Base-by-base conservation (phyloP, 2,329 filamentous ascomycete species). In the Botrytis sinoallii region DNA sequence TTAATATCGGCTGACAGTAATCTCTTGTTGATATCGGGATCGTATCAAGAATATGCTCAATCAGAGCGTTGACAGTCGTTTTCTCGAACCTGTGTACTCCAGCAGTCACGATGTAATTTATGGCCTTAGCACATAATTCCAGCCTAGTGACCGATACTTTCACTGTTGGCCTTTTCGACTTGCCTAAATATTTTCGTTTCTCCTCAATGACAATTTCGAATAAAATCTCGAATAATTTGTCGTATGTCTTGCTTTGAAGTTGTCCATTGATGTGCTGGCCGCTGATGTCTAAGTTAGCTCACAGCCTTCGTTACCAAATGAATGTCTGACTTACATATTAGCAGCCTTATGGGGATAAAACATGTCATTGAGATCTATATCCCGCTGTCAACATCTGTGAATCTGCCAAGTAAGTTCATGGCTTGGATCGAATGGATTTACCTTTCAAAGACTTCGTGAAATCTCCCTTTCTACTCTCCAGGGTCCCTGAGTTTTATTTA, bases 21-120 rank as follows among this genome's bases (percentile, higher is more conserved):
- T 85, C 86, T 22, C 89, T 89, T 71, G 90, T 88, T 1, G 86
- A 82, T 25, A 85, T 87, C 2, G 90, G 88, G 5, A 97, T 85
- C 29, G 90, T 89, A 76, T 97, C 90, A 4, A 89, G 91, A 75
- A 98, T 91, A 82, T 97, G 94, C 76, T 94, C 90, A 76, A 97
- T 85, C 25, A 98, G 84, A 9, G 92, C 89, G 77, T 91, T 88
- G n/a, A 95, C 85, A 0, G 94, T 95, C 81, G 94, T 97, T 74
- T 86, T 85, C 79, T 90, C 92, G 76, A 98, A 83, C 75, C 88
- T 91, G 32, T 86, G 83, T 46, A 91, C 85, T 35, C 93, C 92
- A 71, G 91, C 88, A 76, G 92, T 90, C 66, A 97, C 87, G 38
- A 92, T 88, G 40, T 91, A 85, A 71, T 93, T 91, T 73, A 98